Percentiles rank a stretch among this genome's conserved stretches.
These are phyloP conservation scores for Xylaria sp. DNA, from an alignment of 2,329 filamentous ascomycete genomes.

Conservation along the genomic window DNA sequence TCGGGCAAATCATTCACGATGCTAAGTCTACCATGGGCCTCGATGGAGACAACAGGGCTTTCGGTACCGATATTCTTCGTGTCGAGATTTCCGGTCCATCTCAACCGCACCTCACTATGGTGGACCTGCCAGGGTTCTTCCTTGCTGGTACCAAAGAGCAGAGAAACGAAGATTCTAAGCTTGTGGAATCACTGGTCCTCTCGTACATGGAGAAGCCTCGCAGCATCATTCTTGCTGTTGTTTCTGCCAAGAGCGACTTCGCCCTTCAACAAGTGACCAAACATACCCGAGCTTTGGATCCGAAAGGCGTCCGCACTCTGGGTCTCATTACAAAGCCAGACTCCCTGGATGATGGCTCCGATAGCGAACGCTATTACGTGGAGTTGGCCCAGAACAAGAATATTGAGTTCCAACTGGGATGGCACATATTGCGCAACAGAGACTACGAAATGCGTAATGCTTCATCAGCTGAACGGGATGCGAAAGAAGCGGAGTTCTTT, in stretches of 20 bases:
- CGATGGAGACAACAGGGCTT: constrained; percentile 30
- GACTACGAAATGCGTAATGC: constrained; percentile 4
- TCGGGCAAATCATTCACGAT: constrained; percentile 39
- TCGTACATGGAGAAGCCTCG: constrained; percentile 58
- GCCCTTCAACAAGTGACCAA: constrained; percentile 59
- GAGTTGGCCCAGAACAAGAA: constrained; percentile 48
- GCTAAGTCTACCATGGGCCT: constrained; percentile 37
- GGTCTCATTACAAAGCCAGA: constrained; percentile 55
- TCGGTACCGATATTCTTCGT: constrained; percentile 48
- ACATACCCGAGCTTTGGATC: constrained; percentile 41
- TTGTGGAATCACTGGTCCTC: constrained; percentile 50
- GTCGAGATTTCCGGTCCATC: constrained; percentile 50
- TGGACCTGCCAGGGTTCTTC: constrained; percentile 61
- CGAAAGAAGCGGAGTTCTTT: constrained; percentile 20
- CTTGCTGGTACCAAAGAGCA: constrained; percentile 47
- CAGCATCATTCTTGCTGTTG: constrained; percentile 62
- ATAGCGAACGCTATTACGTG: constrained; percentile 43
- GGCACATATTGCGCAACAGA: constrained; percentile 53
- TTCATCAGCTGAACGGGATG: constrained; percentile 9
- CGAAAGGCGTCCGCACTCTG: constrained; percentile 46
- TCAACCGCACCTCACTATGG: constrained; percentile 55
- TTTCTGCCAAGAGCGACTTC: constrained; percentile 57
- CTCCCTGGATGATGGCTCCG: constrained; percentile 36
- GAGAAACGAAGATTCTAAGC: constrained; percentile 43
- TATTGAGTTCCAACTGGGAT: constrained; percentile 51